Evolutionary conservation across 345 rosid genomes (phyloP), one percentile per base, ranked within the genome.

Genomic region (Bruguiera sexangula): DNA sequence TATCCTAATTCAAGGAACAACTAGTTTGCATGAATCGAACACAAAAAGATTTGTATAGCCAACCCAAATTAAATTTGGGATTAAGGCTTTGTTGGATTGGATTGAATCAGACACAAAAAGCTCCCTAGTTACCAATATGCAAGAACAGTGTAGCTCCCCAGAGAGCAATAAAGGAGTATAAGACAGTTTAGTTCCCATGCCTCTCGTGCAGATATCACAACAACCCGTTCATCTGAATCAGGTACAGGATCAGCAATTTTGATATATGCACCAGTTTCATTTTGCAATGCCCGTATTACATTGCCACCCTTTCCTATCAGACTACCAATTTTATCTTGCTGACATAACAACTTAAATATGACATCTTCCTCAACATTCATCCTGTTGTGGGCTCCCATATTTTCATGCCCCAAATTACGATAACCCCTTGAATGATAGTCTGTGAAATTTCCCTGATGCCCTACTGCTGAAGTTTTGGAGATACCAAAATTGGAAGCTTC

Each of bases 291-390:
- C 32, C 85, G 76, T 64, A 90, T 74, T 43, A 85, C 81, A 34
- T 84, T 82, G 66, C 96, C 96, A 61, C 93, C 93, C 78, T 86
- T 90, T 73, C 96, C 96, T 59, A 90, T 90, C 86, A 88, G 79
- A 69, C 87, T 84, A 32, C 93, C 93, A 71, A 90, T 91, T 80
- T 86, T 90, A 71, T 86, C 93, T 73, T 72, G 87, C 36, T 85
- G 91, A 74, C 93, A 90, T 21, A 90, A 76, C 69, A 90, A 37
- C 78, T 86, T 88, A 37, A 86, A 90, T 0, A 80, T 74, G 6
- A 88, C 81, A 26, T 88, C 91, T 77, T 88, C 93, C 73, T 86
- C 93, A 48, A 80, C 62, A 71, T 67, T 73, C 67, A 80, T 82
- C 75, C 88, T 85, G 70, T 66, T 82, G 73, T 75, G 83, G 60